Percentiles rank a stretch among this genome's conserved stretches.
phyloP scores from a whole-genome alignment of 176 grass and related monocot species.

The Calamus simplicifolius region DNA sequence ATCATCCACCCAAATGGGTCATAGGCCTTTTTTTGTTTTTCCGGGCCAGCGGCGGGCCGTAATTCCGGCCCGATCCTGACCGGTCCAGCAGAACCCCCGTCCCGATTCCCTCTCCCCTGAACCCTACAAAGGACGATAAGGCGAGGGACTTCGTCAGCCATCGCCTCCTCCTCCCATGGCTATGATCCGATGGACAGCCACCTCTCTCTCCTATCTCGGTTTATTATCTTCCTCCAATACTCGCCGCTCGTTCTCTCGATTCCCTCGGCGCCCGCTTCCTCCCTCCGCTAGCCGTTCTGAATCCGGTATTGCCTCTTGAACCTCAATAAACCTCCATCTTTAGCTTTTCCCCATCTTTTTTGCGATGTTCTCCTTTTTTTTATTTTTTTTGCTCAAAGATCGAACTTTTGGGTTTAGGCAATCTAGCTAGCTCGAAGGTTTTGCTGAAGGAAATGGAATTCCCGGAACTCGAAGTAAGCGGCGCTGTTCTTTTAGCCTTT shows the following conservation, averaged over 20 bases:
- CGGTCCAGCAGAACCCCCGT: no score
- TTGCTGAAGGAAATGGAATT: conserved; percentile 85
- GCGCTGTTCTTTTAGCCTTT: no score
- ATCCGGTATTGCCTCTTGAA: neutral
- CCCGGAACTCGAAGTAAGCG: conserved; percentile 74
- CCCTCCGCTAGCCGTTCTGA: neutral
- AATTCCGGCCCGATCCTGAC: no score
- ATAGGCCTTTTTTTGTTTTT: no score
- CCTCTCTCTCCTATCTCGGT: conserved; percentile 18
- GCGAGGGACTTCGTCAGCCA: no score
- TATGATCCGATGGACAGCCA: conserved; percentile 48
- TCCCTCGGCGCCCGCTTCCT: conserved; percentile 22
- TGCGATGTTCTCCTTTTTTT: conserved; percentile 1
- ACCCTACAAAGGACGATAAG: no score
- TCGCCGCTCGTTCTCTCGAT: conserved; percentile 27
- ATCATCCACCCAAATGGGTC: no score
- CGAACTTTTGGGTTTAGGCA: conserved; percentile 9
- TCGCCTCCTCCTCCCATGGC: conserved; percentile 2
- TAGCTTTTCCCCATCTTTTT: neutral
- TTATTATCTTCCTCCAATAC: conserved; percentile 1
- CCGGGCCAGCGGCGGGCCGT: no score
- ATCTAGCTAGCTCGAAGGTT: conserved; percentile 35
- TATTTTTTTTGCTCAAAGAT: neutral
- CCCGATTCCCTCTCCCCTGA: no score
- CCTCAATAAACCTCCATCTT: neutral